phyloP scores from a whole-genome alignment of 2,329 filamentous ascomycete genomes.

The Pseudogymnoascus sp. region DNA sequence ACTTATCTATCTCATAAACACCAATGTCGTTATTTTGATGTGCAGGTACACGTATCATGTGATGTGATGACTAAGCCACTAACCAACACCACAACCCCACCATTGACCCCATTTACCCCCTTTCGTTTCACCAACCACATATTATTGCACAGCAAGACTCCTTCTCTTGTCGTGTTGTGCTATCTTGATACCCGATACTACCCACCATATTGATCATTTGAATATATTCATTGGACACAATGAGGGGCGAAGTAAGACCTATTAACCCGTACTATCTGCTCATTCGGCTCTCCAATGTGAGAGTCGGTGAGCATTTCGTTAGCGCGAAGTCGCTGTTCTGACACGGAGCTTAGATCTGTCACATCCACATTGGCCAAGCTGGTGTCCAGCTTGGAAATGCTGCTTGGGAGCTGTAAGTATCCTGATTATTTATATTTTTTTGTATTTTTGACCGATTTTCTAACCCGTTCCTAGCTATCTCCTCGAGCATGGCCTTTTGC shows the following conservation, averaged over 20 bases:
- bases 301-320: conserved; percentile 9
- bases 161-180: conserved; percentile 6
- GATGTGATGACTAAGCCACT: not conserved
- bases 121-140: conserved; percentile 6
- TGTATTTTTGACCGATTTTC: conserved; percentile 1
- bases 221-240: conserved; percentile 5
- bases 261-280: conserved; percentile 10
- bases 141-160: conserved; percentile 7
- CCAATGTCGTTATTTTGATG: not conserved
- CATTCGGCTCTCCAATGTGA: conserved; percentile 2
- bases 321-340: conserved; percentile 7
- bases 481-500: conserved; percentile 56
- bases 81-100: conserved; percentile 5
- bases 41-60: not conserved
- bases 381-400: conserved; percentile 61
- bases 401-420: conserved; percentile 59
- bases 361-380: conserved; percentile 62
- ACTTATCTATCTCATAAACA: not conserved
- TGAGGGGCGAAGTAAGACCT: conserved; percentile 9
- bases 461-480: conserved; percentile 44
- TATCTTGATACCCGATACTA: conserved; percentile 5
- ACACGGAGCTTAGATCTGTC: conserved; percentile 44
- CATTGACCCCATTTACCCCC: conserved; percentile 9
- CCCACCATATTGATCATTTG: conserved; percentile 7
- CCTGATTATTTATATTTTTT: conserved; percentile 11